Evolutionary conservation across 1,284 basidiomycete genomes (phyloP), one percentile per base, ranked within the genome.

Genomic region (Inonotus hispidus): DNA sequence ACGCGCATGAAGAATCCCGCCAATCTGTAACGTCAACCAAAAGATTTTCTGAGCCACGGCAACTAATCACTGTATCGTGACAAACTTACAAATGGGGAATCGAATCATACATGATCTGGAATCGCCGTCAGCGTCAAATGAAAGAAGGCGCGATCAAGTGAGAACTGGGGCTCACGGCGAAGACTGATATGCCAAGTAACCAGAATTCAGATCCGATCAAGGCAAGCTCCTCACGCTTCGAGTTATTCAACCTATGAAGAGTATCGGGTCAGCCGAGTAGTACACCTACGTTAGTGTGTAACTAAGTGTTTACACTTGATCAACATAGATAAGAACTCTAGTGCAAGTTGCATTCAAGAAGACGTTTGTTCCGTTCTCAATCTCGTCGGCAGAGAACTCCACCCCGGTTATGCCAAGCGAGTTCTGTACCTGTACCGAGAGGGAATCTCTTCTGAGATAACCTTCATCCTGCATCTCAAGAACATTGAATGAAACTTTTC

Each of bases 131-230:
- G 25, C 23, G 10, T 5, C 47, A 52, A 21, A 49, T 49, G 3
- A 25, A 27, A n/a, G 38, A 27, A n/a, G 38, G 21, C 38, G 35
- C 21, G 27, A 32, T 14, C 14, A 52, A 25, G 3, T 6, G 50
- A 37, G 27, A 27, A 19, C 50, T 14, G 2, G 19, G 1, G 43
- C 50, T 49, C 41, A 62, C 71, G 2, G 79, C 81, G 53, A 80
- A 73, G 16, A 80, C 65, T 1, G 82, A 82, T n/a, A 85, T 75
- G 0, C 74, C 76, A 27, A 85, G 74, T 2, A 85, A 73, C 83
- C 83, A 85, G 66, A 85, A 79, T 63, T 85, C 83, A 3, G 82
- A 71, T 16, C 75, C 71, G 16, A 84, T 71, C 58, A 81, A 74
- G 1, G 81, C 75, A 2, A 81, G 67, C 59, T 83, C 82, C 65